Percentiles rank a stretch among this genome's conserved stretches.
phyloP scores from a whole-genome alignment of 371 early-diverging fungal species.

The Synchytrium microbalum region DNA sequence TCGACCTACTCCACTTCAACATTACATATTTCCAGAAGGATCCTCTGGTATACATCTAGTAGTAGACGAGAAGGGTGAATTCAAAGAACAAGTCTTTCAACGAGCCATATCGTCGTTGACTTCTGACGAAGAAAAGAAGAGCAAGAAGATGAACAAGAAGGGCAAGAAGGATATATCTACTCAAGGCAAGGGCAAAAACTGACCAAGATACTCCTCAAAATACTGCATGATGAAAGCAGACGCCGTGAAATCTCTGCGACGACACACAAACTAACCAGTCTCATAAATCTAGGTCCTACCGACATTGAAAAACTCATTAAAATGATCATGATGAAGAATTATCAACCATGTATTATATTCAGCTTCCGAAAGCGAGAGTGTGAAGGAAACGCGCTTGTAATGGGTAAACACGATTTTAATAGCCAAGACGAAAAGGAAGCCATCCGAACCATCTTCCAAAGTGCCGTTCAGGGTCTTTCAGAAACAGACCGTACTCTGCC shows the following conservation, averaged over 20 bases:
- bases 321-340: slow-evolving; percentile 89
- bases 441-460: slow-evolving; percentile 83
- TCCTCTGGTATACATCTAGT: slow-evolving; percentile 91
- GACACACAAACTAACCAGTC: too few species aligned
- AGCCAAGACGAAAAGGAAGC: slow-evolving; percentile 80
- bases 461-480: slow-evolving; percentile 82
- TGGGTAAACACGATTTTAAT: slow-evolving; percentile 93
- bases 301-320: slow-evolving; percentile 91
- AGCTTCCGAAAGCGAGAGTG: slow-evolving; percentile 97
- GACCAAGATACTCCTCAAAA: too few species aligned
- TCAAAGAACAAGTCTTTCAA: slow-evolving; percentile 93
- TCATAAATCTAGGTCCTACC: slow-evolving; percentile 35
- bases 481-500: slow-evolving; percentile 94
- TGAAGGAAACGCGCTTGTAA: slow-evolving; percentile 84
- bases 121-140: slow-evolving; percentile 33
- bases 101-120: slow-evolving; percentile 68
- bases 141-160: slow-evolving; percentile 39
- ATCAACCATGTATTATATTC: slow-evolving; percentile 99
- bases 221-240: too few species aligned
- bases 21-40: slow-evolving; percentile 92
- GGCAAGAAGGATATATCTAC: slow-evolving; percentile 41
- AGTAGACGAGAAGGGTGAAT: slow-evolving; percentile 92
- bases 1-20: slow-evolving; percentile 97
- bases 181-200: slow-evolving; percentile 15
- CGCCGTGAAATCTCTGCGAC: too few species aligned